Conservation (phyloP, 768 basidiomycete genomes). For the Sporobolomyces roseus region DNA sequence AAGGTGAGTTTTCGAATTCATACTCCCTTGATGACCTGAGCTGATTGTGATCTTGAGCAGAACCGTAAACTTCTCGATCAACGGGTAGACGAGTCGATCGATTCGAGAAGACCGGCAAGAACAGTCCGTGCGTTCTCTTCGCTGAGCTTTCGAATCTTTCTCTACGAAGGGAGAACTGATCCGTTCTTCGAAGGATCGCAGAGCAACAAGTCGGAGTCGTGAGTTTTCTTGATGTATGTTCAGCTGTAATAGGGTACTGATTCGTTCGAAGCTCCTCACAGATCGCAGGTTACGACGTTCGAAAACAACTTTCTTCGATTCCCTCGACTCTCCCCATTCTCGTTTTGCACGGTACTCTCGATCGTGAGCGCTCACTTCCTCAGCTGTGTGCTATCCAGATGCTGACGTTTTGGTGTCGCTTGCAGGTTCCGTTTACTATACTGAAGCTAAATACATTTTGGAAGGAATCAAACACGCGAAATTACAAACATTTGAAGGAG, state of each 20-base stretch:
- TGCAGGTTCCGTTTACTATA: conserved; percentile 35
- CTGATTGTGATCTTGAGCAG: background rate
- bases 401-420: background rate
- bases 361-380: conserved; percentile 17
- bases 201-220: conserved; percentile 31
- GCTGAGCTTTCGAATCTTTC: background rate
- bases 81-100: conserved; percentile 15
- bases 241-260: too few relatives aligned
- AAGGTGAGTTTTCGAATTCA: background rate
- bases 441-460: conserved; percentile 31
- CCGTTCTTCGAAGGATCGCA: conserved; percentile 1
- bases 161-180: too few relatives aligned
- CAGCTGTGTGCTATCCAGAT: background rate
- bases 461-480: conserved; percentile 26
- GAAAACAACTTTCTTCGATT: conserved; percentile 4
- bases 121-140: conserved; percentile 15
- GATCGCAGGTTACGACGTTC: conserved; percentile 38
- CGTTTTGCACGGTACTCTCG: conserved; percentile 30
- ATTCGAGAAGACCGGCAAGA: conserved; percentile 20
- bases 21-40: background rate
- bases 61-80: conserved; percentile 22
- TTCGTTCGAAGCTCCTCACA: too few relatives aligned
- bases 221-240: too few relatives aligned
- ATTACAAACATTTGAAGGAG: conserved; percentile 26
- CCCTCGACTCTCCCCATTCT: conserved; percentile 27